These are phyloP conservation scores for Rhizomucor pusillus DNA, from an alignment of 371 early-diverging fungal genomes.

Conservation along the genomic window DNA sequence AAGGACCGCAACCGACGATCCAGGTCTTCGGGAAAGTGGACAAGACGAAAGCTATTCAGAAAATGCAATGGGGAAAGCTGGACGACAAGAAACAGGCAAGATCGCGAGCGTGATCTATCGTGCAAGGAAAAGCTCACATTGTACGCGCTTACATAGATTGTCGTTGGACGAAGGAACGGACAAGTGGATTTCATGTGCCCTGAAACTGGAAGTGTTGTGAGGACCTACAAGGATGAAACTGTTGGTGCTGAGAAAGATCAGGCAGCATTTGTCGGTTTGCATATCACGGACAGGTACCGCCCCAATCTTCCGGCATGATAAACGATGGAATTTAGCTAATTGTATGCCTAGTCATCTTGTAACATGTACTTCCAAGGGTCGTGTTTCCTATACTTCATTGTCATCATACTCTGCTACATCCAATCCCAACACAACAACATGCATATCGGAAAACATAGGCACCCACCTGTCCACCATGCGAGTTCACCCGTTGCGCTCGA, in stretches of 20 bases:
- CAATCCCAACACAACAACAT: constrained; percentile 4
- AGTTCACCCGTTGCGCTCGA: constrained; percentile 58
- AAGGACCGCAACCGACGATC: constrained; percentile 24
- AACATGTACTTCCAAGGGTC: constrained; percentile 34
- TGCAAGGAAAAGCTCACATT: neutral
- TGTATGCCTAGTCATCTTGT: constrained; percentile 21
- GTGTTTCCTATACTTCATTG: constrained; percentile 30
- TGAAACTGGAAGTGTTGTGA: constrained; percentile 43
- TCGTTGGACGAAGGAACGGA: constrained; percentile 69
- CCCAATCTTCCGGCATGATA: neutral
- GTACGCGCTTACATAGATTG: constrained; percentile 27
- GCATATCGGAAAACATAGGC: constrained; percentile 14
- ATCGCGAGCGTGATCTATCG: neutral
- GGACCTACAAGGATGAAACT: constrained; percentile 44
- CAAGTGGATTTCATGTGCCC: constrained; percentile 53
- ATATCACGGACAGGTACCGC: constrained; percentile 48
- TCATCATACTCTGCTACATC: constrained; percentile 1
- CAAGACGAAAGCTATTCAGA: constrained; percentile 48
- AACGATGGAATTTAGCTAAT: neutral
- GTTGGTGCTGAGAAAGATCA: constrained; percentile 31
- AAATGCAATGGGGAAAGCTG: constrained; percentile 47
- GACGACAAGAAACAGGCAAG: constrained; percentile 34
- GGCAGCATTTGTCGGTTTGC: constrained; percentile 62
- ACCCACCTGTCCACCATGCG: constrained; percentile 53
- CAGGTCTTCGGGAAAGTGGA: constrained; percentile 54